Evolutionary conservation across 1,139 yeast genomes (phyloP).

Genomic region (Keqinozyma sinolaborantium): DNA sequence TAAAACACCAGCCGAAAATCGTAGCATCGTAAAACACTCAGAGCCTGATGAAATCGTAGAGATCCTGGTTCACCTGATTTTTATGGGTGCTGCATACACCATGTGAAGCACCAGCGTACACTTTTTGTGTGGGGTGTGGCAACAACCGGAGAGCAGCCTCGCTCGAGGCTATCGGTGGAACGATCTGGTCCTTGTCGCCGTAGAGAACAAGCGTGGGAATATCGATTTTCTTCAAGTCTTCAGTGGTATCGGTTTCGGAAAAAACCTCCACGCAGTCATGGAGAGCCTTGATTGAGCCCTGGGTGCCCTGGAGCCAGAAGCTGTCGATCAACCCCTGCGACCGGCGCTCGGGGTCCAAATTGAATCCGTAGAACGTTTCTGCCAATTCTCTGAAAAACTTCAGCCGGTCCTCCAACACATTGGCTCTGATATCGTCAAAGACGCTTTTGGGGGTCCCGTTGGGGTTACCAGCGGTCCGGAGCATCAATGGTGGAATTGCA

Average conservation of each 20-base stretch:
- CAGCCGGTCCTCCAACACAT: constrained; percentile 10
- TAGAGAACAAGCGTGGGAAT: constrained; percentile 14
- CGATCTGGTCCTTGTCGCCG: constrained; percentile 15
- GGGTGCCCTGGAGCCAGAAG: constrained; percentile 16
- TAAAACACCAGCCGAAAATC: too few species aligned
- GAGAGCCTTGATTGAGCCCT: constrained; percentile 13
- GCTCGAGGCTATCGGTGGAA: constrained; percentile 13
- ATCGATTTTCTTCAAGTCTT: constrained; percentile 10
- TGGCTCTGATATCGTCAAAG: constrained; percentile 10
- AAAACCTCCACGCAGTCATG: constrained; percentile 13
- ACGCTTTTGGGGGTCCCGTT: constrained; percentile 10
- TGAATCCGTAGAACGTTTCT: constrained; percentile 11
- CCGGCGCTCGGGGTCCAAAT: constrained; percentile 4
- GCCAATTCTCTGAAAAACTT: constrained; percentile 13
- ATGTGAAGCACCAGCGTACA: constrained; percentile 11
- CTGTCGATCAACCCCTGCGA: constrained; percentile 10
- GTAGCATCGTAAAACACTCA: too few species aligned
- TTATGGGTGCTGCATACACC: constrained; percentile 14
- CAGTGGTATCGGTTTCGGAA: constrained; percentile 12
- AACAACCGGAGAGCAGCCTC: constrained; percentile 11
- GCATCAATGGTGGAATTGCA: constrained; percentile 15
- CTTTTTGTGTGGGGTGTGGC: constrained; percentile 9
- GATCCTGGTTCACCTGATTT: constrained; percentile 9
- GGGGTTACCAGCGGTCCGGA: constrained; percentile 10
- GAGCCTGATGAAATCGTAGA: constrained; percentile 6